Conservation (phyloP, 352 stramenopile species). For the Globisporangium middletonii region DNA sequence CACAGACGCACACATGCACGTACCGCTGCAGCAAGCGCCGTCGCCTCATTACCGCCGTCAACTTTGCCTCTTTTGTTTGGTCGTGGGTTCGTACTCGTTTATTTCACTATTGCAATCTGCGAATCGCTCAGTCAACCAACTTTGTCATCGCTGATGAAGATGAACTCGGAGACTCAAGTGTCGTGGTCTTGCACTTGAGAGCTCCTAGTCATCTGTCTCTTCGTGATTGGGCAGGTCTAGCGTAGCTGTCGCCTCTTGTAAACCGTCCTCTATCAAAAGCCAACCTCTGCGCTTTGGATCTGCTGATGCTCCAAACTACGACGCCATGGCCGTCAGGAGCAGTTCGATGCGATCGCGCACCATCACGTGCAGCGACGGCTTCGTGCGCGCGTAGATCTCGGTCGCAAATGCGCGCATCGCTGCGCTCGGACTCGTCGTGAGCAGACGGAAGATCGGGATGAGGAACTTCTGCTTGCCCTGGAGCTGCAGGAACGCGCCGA, state of each 20-base stretch:
- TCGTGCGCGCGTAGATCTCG: conserved; percentile 37
- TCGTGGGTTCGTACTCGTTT: too few relatives aligned
- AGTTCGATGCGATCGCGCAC: conserved; percentile 61
- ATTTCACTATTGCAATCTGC: background rate
- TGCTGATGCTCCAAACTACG: conserved; percentile 1
- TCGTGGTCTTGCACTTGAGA: too few relatives aligned
- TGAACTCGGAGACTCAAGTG: too few relatives aligned
- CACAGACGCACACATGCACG: background rate
- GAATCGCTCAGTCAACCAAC: too few relatives aligned
- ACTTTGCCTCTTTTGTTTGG: background rate
- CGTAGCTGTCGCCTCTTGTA: too few relatives aligned
- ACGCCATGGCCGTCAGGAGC: conserved; percentile 29
- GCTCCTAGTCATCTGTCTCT: too few relatives aligned
- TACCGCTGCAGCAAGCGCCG: conserved; percentile 7
- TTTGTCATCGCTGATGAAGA: too few relatives aligned
- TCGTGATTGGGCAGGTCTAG: too few relatives aligned
- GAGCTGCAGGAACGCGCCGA: conserved; percentile 49
- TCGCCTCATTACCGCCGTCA: background rate
- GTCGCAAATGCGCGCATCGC: conserved; percentile 35
- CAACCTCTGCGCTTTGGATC: too few relatives aligned
- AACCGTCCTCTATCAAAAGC: too few relatives aligned
- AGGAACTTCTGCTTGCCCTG: conserved; percentile 83
- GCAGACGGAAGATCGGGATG: conserved; percentile 59
- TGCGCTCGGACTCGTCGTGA: conserved; percentile 36
- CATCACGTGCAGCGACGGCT: conserved; percentile 66